Conservation (phyloP, 2,329 filamentous ascomycete genomes). For the Aspergillus brasiliensis region DNA sequence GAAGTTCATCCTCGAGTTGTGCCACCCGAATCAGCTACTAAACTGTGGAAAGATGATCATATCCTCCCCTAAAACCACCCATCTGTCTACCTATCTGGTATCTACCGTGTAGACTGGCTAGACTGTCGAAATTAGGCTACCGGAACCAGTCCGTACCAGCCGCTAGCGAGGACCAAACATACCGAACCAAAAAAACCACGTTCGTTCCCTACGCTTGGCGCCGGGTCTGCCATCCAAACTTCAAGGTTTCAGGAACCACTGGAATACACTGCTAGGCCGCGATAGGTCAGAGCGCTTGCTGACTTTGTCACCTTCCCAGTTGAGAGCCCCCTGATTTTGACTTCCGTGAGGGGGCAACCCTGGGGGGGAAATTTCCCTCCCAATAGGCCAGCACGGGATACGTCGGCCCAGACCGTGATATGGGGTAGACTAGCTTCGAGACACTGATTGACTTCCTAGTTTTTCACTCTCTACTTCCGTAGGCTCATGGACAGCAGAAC, state of each 20-base stretch:
- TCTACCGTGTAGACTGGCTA: background rate
- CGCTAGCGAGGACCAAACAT: background rate
- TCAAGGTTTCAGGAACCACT: conserved; percentile 15
- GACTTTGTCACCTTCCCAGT: background rate
- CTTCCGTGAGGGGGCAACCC: background rate
- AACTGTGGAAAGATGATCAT: background rate
- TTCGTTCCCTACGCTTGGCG: conserved; percentile 5
- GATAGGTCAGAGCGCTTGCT: background rate
- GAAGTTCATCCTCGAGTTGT: background rate
- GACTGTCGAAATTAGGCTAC: background rate
- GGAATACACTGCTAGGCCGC: background rate
- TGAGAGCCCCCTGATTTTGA: conserved; percentile 2
- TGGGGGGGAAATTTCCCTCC: background rate
- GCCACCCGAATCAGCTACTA: background rate
- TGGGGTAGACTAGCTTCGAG: background rate
- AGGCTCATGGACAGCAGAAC: background rate
- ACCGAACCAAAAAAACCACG: background rate
- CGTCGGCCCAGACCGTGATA: conserved; percentile 1
- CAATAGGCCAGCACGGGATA: background rate
- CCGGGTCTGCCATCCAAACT: background rate
- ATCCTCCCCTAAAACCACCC: no score
- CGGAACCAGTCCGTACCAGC: background rate
- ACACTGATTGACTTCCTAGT: background rate
- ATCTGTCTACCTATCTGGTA: no score
- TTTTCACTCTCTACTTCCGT: background rate